Evolutionary conservation across 495 filamentous ascomycete genomes (phyloP), one percentile per base, ranked within the genome.

Genomic region (Pyrenula massariospora): DNA sequence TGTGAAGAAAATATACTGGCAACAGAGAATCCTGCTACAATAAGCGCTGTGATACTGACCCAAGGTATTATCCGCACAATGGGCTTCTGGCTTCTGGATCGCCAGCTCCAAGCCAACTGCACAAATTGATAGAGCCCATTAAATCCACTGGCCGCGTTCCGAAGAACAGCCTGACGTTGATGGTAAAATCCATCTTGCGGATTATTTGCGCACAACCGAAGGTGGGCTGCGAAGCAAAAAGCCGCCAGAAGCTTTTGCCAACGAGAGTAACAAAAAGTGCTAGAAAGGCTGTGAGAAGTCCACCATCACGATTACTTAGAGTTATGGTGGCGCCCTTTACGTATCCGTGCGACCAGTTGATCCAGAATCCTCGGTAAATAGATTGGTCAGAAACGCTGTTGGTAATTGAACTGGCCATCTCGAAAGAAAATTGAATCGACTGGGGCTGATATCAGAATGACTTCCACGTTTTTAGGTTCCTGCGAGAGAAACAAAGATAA

Each of bases 241-340:
- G 66, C 21, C 57, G 56, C 74, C 74, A 77, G 56, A 67, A 64
- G 22, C 65, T 58, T 20, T 50, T 56, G 8, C 70, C 71, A 8
- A 66, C 66, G 10, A 64, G 48, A 1, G 65, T 63, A 25, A 77
- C 69, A 42, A 73, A 70, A 1, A 71, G 62, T 20, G 66, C 70
- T 3, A 77, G 60, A 47, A 73, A 70, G 1, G 72, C 71, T 22
- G 64, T 69, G 15, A 77, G 59, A 25, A 76, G 52, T 10, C 59
- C 68, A 11, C 66, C 72, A 57, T 71, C 50, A 1, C 55, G 54
- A 54, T 61, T 52, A 11, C 57, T 64, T 2, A 76, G 54, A 10
- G 73, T 77, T 49, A 74, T 49, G 0, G 73, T 77, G 2, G 72
- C 64, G n/a, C 74, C 74, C n/a, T 63, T 54, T n/a, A 72, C 15